phyloP scores from a whole-genome alignment of 768 basidiomycete species.

The Cantharellus anzutake region DNA sequence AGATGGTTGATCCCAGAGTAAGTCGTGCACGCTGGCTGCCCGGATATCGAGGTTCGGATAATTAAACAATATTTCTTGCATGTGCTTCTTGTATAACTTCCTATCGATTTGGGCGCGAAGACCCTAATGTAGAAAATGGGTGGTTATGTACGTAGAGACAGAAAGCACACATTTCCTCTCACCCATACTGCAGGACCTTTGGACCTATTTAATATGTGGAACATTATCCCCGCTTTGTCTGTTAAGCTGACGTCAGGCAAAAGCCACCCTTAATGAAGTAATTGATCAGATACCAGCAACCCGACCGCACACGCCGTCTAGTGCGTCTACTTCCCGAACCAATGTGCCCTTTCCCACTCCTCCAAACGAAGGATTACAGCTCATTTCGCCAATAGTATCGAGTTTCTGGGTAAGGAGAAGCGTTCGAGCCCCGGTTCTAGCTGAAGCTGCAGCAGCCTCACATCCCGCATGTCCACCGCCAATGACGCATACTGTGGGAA shows the following conservation, averaged over 20 bases:
- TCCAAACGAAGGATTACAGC: conserved; percentile 85
- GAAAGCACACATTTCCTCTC: not conserved
- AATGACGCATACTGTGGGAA: conserved; percentile 49
- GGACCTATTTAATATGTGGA: conserved; percentile 66
- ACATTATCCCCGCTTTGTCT: conserved; percentile 84
- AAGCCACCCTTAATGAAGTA: not conserved
- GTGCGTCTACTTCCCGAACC: conserved; percentile 78
- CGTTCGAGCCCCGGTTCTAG: conserved; percentile 65
- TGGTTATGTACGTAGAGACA: not conserved
- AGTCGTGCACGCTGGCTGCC: conserved; percentile 60
- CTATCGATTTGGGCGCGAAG: conserved; percentile 81
- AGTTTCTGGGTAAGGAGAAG: conserved; percentile 65
- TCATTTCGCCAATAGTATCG: conserved; percentile 65
- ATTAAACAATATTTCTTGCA: conserved; percentile 47
- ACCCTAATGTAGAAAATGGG: conserved; percentile 29
- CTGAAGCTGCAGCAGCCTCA: conserved; percentile 76
- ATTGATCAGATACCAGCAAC: conserved; percentile 43
- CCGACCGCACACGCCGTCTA: conserved; percentile 71
- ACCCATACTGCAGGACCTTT: conserved; percentile 87
- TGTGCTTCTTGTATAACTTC: conserved; percentile 61
- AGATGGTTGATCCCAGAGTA: conserved; percentile 31
- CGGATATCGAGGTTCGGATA: conserved; percentile 53
- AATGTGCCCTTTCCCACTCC: conserved; percentile 85
- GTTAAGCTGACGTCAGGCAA: not conserved
- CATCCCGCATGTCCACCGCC: conserved; percentile 89